phyloP scores from a whole-genome alignment of 371 early-diverging fungal genomes.

The Mortierella sp. region DNA sequence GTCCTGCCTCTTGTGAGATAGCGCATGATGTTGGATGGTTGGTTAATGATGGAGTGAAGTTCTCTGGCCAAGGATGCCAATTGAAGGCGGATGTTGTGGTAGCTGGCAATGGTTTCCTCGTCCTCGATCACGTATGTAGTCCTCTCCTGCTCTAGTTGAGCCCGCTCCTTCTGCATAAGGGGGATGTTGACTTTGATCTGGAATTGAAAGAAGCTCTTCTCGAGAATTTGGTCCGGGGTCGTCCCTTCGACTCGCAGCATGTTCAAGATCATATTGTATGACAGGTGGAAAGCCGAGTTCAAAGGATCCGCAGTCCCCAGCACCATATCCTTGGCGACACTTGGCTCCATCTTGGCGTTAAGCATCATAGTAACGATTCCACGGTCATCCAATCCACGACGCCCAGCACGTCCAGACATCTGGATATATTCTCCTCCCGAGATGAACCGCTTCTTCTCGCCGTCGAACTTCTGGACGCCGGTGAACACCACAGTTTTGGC shows the following conservation, averaged over 20 bases:
- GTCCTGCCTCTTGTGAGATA: constrained; percentile 90
- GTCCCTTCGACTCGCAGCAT: constrained; percentile 96
- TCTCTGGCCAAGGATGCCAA: constrained; percentile 74
- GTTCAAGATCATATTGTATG: constrained; percentile 99
- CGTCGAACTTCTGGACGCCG: constrained; percentile 97
- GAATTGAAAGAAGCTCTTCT: constrained; percentile 95
- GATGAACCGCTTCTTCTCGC: constrained; percentile 86
- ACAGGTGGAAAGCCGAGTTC: constrained; percentile 96
- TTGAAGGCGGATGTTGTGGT: constrained; percentile 81
- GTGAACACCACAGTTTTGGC: constrained; percentile 99
- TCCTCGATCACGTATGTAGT: constrained; percentile 66
- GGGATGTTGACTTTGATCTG: constrained; percentile 89
- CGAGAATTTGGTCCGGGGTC: constrained; percentile 93
- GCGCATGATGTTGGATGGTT: constrained; percentile 78
- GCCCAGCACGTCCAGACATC: constrained; percentile 97
- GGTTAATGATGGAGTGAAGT: constrained; percentile 75
- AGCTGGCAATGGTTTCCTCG: constrained; percentile 76
- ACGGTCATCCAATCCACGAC: constrained; percentile 96
- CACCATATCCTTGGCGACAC: constrained; percentile 90
- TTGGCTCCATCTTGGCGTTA: constrained; percentile 95
- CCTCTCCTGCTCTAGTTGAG: constrained; percentile 64
- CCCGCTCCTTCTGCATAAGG: constrained; percentile 63
- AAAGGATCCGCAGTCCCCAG: constrained; percentile 87
- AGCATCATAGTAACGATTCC: constrained; percentile 98
- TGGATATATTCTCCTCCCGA: constrained; percentile 99